Conservation (phyloP, 257 asterid species). For the Penstemon davidsonii region DNA sequence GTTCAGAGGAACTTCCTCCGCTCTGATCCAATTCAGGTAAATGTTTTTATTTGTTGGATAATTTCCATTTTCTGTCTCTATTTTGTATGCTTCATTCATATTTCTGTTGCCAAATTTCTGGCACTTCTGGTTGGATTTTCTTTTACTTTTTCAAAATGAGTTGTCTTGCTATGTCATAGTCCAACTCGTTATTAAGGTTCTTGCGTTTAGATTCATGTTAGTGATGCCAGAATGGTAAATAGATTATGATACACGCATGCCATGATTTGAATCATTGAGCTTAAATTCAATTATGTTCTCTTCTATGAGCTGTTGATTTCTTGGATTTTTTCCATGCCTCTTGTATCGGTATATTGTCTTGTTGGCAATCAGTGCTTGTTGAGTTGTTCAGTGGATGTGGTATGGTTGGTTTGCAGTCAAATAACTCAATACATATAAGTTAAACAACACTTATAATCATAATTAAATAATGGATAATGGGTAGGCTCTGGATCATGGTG, state of each 20-base stretch:
- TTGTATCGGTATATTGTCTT: neutral
- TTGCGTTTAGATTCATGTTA: neutral
- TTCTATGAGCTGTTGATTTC: slow-evolving; percentile 4
- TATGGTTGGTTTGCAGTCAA: no score
- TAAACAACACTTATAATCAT: no score
- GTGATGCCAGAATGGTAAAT: neutral
- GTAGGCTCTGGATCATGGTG: no score
- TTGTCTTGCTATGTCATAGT: neutral
- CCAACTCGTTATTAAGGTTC: neutral
- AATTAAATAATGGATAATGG: no score
- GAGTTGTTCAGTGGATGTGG: neutral
- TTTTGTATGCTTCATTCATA: neutral
- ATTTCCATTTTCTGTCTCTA: slow-evolving; percentile 15
- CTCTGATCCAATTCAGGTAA: slow-evolving; percentile 84
- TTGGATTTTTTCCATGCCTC: neutral
- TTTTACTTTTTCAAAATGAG: neutral
- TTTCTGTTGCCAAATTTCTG: slow-evolving; percentile 6
- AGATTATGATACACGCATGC: neutral
- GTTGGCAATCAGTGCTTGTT: neutral
- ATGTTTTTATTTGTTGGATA: neutral
- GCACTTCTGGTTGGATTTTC: neutral
- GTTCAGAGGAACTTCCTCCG: slow-evolving; percentile 85
- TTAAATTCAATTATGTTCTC: neutral
- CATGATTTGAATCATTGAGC: neutral
- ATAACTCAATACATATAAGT: no score